phyloP scores from a whole-genome alignment of 345 rosid species.

The Melaleuca alternifolia region DNA sequence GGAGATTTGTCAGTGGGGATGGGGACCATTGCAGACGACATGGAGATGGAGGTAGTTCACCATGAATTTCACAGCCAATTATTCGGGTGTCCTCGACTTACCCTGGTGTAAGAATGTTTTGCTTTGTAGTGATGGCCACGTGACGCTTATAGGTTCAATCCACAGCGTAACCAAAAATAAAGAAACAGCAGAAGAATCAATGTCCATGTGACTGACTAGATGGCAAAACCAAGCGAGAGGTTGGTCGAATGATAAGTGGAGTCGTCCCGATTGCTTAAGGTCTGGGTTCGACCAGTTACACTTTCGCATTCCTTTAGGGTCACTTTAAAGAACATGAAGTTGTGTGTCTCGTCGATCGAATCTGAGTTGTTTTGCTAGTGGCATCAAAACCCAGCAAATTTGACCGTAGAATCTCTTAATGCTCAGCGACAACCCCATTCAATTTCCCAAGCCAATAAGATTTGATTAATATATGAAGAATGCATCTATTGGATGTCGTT shows the following conservation, averaged over 20 bases:
- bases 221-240: no score
- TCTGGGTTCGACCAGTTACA: background rate
- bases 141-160: background rate
- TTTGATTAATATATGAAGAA: background rate
- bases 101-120: background rate
- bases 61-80: background rate
- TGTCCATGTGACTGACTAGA: background rate
- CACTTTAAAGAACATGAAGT: background rate
- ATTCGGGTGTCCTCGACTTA: background rate
- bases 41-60: background rate
- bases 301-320: background rate
- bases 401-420: background rate
- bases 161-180: background rate
- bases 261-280: background rate
- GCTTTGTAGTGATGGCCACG: background rate
- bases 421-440: background rate
- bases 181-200: background rate
- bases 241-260: background rate
- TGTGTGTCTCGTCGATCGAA: background rate
- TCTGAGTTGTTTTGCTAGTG: background rate
- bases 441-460: accelerated
- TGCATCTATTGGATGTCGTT: background rate
- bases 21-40: background rate
- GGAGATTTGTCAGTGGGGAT: background rate
- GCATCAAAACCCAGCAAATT: background rate